phyloP scores from a whole-genome alignment of 306 rosid species.

The Ochetophila trinervis region DNA sequence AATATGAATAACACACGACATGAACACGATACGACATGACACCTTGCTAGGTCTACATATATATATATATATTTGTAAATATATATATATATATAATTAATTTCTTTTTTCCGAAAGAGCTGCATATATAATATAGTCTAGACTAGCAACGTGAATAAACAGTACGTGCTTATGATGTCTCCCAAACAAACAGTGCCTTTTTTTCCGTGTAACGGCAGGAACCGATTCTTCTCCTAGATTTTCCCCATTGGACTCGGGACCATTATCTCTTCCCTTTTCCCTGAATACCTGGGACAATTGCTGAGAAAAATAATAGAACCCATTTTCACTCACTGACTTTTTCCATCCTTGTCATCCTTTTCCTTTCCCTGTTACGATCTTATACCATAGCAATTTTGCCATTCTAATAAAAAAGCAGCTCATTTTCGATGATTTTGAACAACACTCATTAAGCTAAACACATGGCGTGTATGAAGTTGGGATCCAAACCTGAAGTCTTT shows the following conservation, averaged over 20 bases:
- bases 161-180: no score
- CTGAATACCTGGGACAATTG: constrained; percentile 24
- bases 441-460: constrained; percentile 2
- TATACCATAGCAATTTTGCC: neutral
- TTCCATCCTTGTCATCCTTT: constrained; percentile 14
- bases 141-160: no score
- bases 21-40: no score
- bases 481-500: constrained; percentile 77
- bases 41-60: no score
- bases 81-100: no score
- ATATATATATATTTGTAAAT: no score
- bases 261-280: constrained; percentile 18
- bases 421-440: constrained; percentile 18
- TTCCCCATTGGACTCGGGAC: constrained; percentile 69
- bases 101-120: no score
- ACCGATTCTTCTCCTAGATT: constrained; percentile 65
- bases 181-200: constrained; percentile 37
- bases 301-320: constrained; percentile 6
- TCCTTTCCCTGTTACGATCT: neutral
- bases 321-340: constrained; percentile 13
- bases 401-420: neutral
- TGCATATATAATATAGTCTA: no score
- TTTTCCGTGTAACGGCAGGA: constrained; percentile 34
- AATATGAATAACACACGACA: no score
- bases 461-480: constrained; percentile 77